A percentile compares a stretch with the other conserved stretches of the same genome.
Conservation (phyloP, 345 rosid species). For the Eucalyptus cloeziana region DNA sequence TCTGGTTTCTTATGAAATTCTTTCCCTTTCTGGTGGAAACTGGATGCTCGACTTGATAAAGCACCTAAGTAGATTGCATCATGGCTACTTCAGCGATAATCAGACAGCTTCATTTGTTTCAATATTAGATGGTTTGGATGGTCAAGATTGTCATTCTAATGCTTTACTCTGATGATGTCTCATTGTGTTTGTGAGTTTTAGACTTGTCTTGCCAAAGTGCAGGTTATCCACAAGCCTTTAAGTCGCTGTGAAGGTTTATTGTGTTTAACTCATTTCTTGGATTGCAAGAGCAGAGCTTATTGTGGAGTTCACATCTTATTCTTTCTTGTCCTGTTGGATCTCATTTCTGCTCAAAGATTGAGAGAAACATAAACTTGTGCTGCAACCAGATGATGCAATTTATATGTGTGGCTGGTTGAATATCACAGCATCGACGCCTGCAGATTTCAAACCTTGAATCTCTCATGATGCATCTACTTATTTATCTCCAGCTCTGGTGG, state of each 20-base stretch:
- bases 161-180: neutral
- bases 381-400: neutral
- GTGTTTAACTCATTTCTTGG: neutral
- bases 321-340: neutral
- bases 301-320: neutral
- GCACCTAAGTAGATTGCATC: neutral
- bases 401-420: neutral
- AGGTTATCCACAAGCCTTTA: neutral
- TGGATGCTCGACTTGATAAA: neutral
- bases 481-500: neutral
- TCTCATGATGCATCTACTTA: neutral
- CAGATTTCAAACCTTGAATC: neutral
- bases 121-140: neutral
- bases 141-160: neutral
- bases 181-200: neutral
- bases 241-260: neutral
- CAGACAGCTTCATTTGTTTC: neutral
- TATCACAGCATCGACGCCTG: neutral
- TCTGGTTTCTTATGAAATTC: neutral
- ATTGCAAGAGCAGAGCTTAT: neutral
- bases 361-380: neutral
- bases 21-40: neutral
- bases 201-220: neutral
- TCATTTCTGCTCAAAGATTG: neutral
- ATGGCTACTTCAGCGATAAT: neutral